Evolutionary conservation across 768 basidiomycete species (phyloP).

Genomic region (Crassisporium funariophilum): DNA sequence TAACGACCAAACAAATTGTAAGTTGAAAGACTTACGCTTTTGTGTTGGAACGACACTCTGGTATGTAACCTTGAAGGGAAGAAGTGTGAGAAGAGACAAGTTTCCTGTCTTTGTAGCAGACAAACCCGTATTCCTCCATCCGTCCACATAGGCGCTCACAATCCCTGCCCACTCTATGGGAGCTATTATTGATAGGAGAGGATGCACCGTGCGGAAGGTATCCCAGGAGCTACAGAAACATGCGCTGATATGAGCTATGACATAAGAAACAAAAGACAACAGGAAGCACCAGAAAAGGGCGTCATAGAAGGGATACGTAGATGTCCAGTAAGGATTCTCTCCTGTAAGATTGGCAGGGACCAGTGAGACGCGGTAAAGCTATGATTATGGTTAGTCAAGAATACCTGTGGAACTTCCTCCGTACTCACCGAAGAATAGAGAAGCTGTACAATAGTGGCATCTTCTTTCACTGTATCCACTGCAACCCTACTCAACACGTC

Average conservation of each 20-base stretch:
- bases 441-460: slow-evolving; percentile 44
- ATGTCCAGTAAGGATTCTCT: slow-evolving; percentile 55
- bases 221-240: slow-evolving; percentile 47
- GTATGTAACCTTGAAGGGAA: slow-evolving; percentile 40
- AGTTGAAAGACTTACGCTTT: slow-evolving; percentile 37
- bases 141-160: slow-evolving; percentile 51
- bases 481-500: slow-evolving; percentile 40
- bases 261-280: neutral
- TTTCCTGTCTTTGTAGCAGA: no score
- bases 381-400: neutral
- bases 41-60: slow-evolving; percentile 52
- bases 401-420: neutral
- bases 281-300: slow-evolving; percentile 48
- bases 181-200: slow-evolving; percentile 45
- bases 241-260: no score
- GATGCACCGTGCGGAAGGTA: slow-evolving; percentile 54
- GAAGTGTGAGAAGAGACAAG: no score
- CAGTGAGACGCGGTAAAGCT: slow-evolving; percentile 53
- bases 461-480: slow-evolving; percentile 37
- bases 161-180: slow-evolving; percentile 51
- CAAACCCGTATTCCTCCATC: slow-evolving; percentile 48
- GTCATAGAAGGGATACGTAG: slow-evolving; percentile 49
- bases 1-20: neutral
- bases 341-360: slow-evolving; percentile 52
- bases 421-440: slow-evolving; percentile 48